These are phyloP conservation scores for Fusarium metavorans DNA, from an alignment of 2,329 filamentous ascomycete genomes.

Conservation along the genomic window DNA sequence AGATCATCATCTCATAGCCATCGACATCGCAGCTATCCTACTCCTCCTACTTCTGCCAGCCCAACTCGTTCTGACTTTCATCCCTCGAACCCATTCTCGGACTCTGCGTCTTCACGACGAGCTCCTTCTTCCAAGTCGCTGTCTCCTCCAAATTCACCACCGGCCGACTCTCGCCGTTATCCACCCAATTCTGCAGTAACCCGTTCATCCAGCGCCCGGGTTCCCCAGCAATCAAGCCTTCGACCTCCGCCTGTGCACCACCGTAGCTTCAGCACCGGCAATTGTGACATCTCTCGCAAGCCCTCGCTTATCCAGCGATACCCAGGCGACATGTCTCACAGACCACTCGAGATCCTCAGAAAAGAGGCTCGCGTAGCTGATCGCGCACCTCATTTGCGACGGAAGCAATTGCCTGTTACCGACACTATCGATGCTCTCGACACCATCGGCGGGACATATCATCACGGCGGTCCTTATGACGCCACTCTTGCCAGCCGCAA, in stretches of 20 bases:
- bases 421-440: conserved; percentile 89
- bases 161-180: conserved; percentile 34
- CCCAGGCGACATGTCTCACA: conserved; percentile 72
- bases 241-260: conserved; percentile 22
- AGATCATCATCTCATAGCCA: conserved; percentile 14
- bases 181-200: conserved; percentile 49
- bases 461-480: conserved; percentile 93
- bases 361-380: conserved; percentile 74
- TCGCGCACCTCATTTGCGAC: conserved; percentile 75
- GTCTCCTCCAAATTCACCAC: conserved; percentile 37
- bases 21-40: conserved; percentile 49
- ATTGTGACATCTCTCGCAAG: conserved; percentile 25
- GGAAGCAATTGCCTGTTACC: conserved; percentile 73
- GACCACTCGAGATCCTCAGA: conserved; percentile 75
- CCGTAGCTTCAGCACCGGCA: conserved; percentile 41
- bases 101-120: conserved; percentile 31
- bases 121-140: conserved; percentile 23
- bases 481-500: conserved; percentile 83
- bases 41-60: conserved; percentile 66
- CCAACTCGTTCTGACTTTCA: conserved; percentile 62
- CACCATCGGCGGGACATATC: conserved; percentile 75
- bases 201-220: conserved; percentile 44
- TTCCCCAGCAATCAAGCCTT: conserved; percentile 17
- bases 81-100: conserved; percentile 57
- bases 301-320: conserved; percentile 57